Percentiles rank a stretch among this genome's conserved stretches.
Conservation (phyloP, 306 rosid species). For the Cucurbita argyrosperma region DNA sequence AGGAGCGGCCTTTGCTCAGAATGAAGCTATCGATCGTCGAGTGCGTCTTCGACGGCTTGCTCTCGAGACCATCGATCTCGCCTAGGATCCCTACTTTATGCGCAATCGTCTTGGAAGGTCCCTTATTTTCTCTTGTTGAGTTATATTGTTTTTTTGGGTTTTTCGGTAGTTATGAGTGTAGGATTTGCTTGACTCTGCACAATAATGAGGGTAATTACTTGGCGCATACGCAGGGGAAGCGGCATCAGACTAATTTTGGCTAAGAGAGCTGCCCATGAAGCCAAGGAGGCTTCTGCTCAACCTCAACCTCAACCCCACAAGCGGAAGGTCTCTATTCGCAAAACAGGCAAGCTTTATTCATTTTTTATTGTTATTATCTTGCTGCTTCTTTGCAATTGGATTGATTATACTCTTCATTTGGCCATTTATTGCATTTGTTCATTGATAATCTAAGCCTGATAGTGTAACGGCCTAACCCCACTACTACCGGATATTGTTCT, state of each 20-base stretch:
- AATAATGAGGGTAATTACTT: slow-evolving; percentile 95
- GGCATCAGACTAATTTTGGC: slow-evolving; percentile 89
- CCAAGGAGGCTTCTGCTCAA: slow-evolving; percentile 90
- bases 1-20: slow-evolving; percentile 93
- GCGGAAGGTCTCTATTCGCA: slow-evolving; percentile 65
- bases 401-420: not conserved
- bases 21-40: slow-evolving; percentile 92
- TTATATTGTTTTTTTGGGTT: not conserved
- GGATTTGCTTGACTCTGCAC: slow-evolving; percentile 81
- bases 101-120: slow-evolving; percentile 58
- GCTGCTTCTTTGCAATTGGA: not conserved
- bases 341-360: slow-evolving; percentile 29
- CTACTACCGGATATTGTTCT: too few relatives aligned
- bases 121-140: not conserved
- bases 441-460: not conserved
- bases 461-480: too few relatives aligned
- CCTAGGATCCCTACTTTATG: slow-evolving; percentile 94
- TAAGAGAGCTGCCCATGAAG: slow-evolving; percentile 88
- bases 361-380: not conserved
- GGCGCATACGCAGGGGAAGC: slow-evolving; percentile 94
- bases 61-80: slow-evolving; percentile 87
- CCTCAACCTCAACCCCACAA: slow-evolving; percentile 98
- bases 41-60: slow-evolving; percentile 94
- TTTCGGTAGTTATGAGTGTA: slow-evolving; percentile 70
- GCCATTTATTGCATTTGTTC: not conserved